These are phyloP conservation scores for Candida chauliodis DNA, from an alignment of 805 yeast species.

Conservation along the genomic window DNA sequence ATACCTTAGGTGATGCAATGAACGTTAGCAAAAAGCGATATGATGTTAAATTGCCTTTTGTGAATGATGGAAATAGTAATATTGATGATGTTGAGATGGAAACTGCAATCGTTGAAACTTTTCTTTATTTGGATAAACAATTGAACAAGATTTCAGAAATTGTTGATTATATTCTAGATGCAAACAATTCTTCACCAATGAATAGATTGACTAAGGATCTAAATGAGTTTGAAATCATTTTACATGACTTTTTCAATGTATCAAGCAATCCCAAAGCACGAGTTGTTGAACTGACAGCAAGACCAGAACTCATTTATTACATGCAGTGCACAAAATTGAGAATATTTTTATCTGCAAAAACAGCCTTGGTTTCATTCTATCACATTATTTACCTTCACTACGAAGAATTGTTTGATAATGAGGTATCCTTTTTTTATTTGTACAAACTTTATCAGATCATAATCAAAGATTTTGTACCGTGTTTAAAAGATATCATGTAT, in stretches of 20 bases:
- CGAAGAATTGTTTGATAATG: constrained; percentile 23
- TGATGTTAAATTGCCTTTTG: constrained; percentile 43
- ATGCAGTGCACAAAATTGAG: constrained; percentile 10
- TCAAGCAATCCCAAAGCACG: background rate
- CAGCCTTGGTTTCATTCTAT: constrained; percentile 16
- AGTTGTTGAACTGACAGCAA: background rate
- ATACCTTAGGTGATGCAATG: constrained; percentile 44
- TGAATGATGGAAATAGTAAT: constrained; percentile 32
- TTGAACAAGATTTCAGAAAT: constrained; percentile 11
- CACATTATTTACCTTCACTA: constrained; percentile 38
- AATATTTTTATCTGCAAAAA: constrained; percentile 12
- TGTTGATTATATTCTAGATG: constrained; percentile 14
- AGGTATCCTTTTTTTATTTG: constrained; percentile 29
- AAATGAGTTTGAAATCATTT: constrained; percentile 10
- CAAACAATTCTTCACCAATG: constrained; percentile 13
- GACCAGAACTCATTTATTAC: constrained; percentile 2
- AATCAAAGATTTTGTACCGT: constrained; percentile 29
- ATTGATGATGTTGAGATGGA: constrained; percentile 36
- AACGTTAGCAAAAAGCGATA: constrained; percentile 33
- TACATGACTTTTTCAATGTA: constrained; percentile 6
- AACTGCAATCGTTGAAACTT: constrained; percentile 10
- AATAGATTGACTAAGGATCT: constrained; percentile 11
- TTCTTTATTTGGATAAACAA: constrained; percentile 10
- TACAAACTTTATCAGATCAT: constrained; percentile 25
- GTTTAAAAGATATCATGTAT: constrained; percentile 25